Conservation (phyloP, 2,329 filamentous ascomycete species). For the Huntiella omanensis region DNA sequence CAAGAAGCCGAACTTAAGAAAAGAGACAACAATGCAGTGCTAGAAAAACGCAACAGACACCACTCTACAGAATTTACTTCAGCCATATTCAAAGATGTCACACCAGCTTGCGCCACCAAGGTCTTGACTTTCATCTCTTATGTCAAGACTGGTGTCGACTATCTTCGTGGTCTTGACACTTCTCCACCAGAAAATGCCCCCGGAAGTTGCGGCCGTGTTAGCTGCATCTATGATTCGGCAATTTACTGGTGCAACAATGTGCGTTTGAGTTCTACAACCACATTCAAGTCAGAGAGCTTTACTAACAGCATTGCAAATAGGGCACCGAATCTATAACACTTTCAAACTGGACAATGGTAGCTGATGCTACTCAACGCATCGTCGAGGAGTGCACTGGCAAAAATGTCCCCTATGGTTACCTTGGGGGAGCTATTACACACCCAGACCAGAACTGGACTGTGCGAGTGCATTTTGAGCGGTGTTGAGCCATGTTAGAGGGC, state of each 20-base stretch:
- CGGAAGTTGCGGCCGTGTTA: conserved; percentile 5
- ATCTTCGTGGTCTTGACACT: conserved; percentile 1
- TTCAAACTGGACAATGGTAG: conserved; percentile 1
- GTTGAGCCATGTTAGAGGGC: background rate
- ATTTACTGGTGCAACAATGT: conserved; percentile 10
- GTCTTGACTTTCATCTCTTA: conserved; percentile 6
- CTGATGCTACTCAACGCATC: background rate
- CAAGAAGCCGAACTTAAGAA: too few species aligned
- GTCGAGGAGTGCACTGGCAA: conserved; percentile 2
- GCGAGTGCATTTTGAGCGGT: conserved; percentile 2
- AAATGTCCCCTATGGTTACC: conserved; percentile 4
- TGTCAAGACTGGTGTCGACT: conserved; percentile 3
- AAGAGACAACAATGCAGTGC: too few species aligned
- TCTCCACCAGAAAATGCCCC: conserved; percentile 2
- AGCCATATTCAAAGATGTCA: background rate
- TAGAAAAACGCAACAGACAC: background rate
- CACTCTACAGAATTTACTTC: background rate
- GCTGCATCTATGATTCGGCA: conserved; percentile 4
- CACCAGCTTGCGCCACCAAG: background rate
- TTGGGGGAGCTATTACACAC: conserved; percentile 2
- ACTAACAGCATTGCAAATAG: background rate
- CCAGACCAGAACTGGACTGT: conserved; percentile 6
- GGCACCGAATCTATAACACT: conserved; percentile 1
- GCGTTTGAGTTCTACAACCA: background rate
- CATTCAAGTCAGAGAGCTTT: background rate